Conservation (phyloP, 2,329 filamentous ascomycete genomes). For the Alternaria rosae region DNA sequence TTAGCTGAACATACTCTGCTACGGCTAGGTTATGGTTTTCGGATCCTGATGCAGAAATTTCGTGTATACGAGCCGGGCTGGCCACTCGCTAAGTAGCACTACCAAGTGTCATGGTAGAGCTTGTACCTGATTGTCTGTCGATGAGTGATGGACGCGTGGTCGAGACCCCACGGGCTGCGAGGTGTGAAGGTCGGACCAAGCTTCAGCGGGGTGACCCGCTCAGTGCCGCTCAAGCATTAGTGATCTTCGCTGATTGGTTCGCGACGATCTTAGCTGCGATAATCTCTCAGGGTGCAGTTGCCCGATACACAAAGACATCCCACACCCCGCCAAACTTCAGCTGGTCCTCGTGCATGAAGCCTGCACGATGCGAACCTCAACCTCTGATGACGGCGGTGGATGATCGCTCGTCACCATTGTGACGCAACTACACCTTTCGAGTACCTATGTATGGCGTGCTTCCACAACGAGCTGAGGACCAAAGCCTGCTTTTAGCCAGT, state of each 20-base stretch:
- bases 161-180: not conserved
- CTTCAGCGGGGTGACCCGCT: not conserved
- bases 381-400: not conserved
- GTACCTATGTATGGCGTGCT: not conserved
- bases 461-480: not conserved
- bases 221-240: not conserved
- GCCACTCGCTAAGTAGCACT: not conserved
- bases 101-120: not conserved
- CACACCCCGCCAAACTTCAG: not conserved
- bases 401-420: not conserved
- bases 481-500: not conserved
- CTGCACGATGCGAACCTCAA: not conserved
- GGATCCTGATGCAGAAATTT: not conserved
- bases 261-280: not conserved
- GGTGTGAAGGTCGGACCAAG: constrained; percentile 3
- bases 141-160: not conserved
- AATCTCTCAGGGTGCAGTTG: not conserved
- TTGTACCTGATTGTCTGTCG: not conserved
- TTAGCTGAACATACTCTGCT: not conserved
- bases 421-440: not conserved
- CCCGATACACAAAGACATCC: not conserved
- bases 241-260: not conserved
- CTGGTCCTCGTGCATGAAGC: not conserved
- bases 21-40: not conserved
- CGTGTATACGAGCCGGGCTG: not conserved